Conservation (phyloP, 2,329 filamentous ascomycete genomes). For the Claviceps monticola region DNA sequence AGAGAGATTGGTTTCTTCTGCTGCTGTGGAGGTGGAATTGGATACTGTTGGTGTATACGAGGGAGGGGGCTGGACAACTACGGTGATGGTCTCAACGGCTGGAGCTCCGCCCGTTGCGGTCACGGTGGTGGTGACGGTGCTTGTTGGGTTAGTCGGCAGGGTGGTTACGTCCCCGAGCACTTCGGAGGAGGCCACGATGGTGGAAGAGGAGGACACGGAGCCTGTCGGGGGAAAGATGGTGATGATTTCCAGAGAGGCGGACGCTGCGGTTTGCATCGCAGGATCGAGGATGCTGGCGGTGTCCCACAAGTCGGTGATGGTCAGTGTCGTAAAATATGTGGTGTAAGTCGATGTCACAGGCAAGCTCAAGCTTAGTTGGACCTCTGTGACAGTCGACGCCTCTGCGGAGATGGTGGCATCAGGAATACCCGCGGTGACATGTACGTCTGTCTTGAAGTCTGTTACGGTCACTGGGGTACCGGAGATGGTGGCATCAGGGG, state of each 20-base stretch:
- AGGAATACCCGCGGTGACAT: conserved; percentile 16
- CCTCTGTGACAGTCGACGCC: conserved; percentile 18
- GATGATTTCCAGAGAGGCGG: conserved; percentile 11
- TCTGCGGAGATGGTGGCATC: conserved; percentile 20
- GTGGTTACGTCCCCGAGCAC: conserved; percentile 14
- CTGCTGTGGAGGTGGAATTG: conserved; percentile 19
- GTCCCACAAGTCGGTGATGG: conserved; percentile 18
- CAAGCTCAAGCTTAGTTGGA: conserved; percentile 13
- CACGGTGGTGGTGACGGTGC: conserved; percentile 18
- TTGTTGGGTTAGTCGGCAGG: conserved; percentile 8
- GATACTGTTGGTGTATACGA: conserved; percentile 12
- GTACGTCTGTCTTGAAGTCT: conserved; percentile 15
- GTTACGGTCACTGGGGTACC: conserved; percentile 18
- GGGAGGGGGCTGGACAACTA: conserved; percentile 15
- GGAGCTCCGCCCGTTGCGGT: conserved; percentile 18
- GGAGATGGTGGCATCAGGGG: conserved; percentile 15
- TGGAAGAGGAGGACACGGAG: conserved; percentile 1
- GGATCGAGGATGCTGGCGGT: conserved; percentile 1
- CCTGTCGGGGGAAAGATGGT: conserved; percentile 9
- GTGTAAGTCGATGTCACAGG: conserved; percentile 7
- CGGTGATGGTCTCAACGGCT: conserved; percentile 18
- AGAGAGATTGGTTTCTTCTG: conserved; percentile 1
- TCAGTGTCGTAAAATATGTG: conserved; percentile 13
- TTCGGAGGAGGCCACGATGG: conserved; percentile 6
- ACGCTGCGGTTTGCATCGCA: neutral